A percentile compares a stretch with the other conserved stretches of the same genome.
These are phyloP conservation scores for Podila minutissima DNA, from an alignment of 192 early-diverging fungal genomes.

Conservation along the genomic window DNA sequence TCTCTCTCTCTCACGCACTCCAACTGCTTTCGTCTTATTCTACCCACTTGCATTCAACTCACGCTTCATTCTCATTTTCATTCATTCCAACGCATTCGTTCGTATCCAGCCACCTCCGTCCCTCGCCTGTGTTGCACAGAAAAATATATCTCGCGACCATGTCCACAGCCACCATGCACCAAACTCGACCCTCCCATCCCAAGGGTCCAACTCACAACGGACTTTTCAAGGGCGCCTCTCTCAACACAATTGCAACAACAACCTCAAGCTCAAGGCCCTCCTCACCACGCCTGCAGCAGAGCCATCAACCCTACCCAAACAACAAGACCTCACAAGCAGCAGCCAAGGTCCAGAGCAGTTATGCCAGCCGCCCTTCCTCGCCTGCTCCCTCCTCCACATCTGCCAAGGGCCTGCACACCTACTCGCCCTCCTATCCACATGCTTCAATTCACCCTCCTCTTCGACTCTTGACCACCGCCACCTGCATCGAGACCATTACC, in stretches of 20 bases:
- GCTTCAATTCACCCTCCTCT: constrained; percentile 33
- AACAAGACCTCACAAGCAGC: background rate
- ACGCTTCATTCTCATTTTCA: background rate
- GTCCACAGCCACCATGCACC: background rate
- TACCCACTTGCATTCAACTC: background rate
- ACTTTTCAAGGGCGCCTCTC: constrained; percentile 1
- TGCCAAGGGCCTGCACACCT: background rate
- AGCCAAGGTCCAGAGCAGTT: no score
- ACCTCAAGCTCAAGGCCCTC: constrained; percentile 2
- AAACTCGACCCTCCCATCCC: background rate
- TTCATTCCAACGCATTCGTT: no score
- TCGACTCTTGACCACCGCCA: constrained; percentile 39
- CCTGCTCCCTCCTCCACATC: background rate
- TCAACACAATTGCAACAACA: background rate
- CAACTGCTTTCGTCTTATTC: background rate
- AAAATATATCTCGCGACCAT: background rate
- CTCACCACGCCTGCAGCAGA: constrained; percentile 4
- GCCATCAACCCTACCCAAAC: background rate
- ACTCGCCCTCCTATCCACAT: constrained; percentile 31
- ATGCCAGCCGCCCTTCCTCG: background rate
- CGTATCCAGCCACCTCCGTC: no score
- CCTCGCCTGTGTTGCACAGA: no score
- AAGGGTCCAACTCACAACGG: background rate
- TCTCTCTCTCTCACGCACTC: background rate
- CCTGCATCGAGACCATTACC: constrained; percentile 34